Evolutionary conservation across 768 basidiomycete genomes (phyloP).

Genomic region (Nidularia sp.): DNA sequence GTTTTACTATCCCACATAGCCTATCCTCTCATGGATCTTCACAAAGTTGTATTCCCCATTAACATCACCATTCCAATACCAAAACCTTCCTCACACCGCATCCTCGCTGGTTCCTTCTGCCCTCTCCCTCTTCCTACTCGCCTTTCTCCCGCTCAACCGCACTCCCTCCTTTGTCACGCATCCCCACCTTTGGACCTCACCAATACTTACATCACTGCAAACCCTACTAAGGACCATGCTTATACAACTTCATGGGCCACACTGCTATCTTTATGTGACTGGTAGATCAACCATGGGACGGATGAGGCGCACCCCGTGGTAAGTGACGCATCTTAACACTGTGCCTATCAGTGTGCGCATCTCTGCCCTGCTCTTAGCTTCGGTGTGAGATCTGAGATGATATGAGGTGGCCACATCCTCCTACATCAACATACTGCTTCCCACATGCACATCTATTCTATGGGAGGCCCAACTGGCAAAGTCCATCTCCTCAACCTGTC

Average conservation of each 20-base stretch:
- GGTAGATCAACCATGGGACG: slow-evolving; percentile 26
- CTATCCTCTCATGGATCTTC: too few relatives aligned
- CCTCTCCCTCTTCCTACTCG: slow-evolving; percentile 47
- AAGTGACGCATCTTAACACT: slow-evolving; percentile 34
- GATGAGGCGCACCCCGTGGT: slow-evolving; percentile 14
- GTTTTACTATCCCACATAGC: too few relatives aligned
- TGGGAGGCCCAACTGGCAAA: slow-evolving; percentile 50
- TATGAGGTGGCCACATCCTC: slow-evolving; percentile 31
- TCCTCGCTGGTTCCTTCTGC: slow-evolving; percentile 48
- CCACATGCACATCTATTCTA: slow-evolving; percentile 42
- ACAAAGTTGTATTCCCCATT: too few relatives aligned
- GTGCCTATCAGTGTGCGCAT: slow-evolving; percentile 38
- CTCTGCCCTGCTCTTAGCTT: not conserved
- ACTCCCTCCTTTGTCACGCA: slow-evolving; percentile 24
- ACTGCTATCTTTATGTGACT: slow-evolving; percentile 42
- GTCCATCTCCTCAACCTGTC: slow-evolving; percentile 30
- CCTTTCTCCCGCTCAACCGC: slow-evolving; percentile 37
- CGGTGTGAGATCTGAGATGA: slow-evolving; percentile 40
- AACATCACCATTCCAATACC: too few relatives aligned
- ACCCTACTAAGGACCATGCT: slow-evolving; percentile 24
- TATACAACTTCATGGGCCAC: slow-evolving; percentile 51
- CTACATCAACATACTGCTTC: slow-evolving; percentile 33
- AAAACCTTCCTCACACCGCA: slow-evolving; percentile 21
- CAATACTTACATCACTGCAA: slow-evolving; percentile 38
- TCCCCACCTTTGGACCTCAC: slow-evolving; percentile 40